phyloP scores from a whole-genome alignment of 108 stramenopile species.

The Stephanodiscus triporus region DNA sequence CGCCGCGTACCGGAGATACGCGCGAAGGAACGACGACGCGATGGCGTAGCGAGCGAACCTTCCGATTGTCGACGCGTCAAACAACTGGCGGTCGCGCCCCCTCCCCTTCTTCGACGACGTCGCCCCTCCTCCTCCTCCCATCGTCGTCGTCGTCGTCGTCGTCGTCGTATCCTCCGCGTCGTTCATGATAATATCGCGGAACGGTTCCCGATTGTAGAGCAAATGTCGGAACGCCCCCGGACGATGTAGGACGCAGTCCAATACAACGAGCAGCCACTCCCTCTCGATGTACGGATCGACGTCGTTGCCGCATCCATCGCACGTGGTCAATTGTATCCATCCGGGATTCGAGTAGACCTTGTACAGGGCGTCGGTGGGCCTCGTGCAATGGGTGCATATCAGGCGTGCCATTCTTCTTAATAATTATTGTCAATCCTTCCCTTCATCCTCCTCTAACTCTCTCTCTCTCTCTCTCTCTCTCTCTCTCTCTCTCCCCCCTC shows the following conservation, averaged over 20 bases:
- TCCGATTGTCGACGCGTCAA: not conserved
- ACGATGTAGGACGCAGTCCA: conserved; percentile 67
- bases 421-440: too few species aligned
- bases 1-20: not conserved
- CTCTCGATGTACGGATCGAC: conserved; percentile 80
- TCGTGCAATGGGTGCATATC: conserved; percentile 40
- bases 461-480: too few species aligned
- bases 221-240: conserved; percentile 68
- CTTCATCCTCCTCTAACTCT: too few species aligned
- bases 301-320: conserved; percentile 19
- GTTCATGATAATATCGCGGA: not conserved
- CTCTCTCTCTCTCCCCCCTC: too few species aligned
- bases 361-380: conserved; percentile 35
- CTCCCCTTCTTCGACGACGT: too few species aligned
- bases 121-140: not conserved
- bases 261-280: conserved; percentile 61
- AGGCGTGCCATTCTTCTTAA: conserved; percentile 1
- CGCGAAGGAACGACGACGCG: not conserved
- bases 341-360: conserved; percentile 39
- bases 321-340: conserved; percentile 38
- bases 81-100: not conserved
- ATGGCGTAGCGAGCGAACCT: not conserved
- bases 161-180: not conserved
- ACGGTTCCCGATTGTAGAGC: conserved; percentile 51
- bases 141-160: not conserved